Conservation (phyloP, 2,329 filamentous ascomycete genomes). For the Cladorrhinum sp. region DNA sequence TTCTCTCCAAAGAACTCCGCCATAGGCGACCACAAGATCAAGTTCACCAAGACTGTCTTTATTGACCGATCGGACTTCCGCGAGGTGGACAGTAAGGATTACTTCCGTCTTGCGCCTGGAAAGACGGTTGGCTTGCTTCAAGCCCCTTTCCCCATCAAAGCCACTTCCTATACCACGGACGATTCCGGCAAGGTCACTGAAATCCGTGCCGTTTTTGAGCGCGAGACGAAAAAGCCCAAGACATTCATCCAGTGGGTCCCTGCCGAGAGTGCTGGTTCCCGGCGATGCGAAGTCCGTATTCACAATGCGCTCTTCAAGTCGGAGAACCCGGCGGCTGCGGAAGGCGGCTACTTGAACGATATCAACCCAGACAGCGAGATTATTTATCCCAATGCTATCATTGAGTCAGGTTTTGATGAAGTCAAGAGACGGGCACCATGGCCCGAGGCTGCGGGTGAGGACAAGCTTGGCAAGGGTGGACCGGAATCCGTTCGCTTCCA, state of each 20-base stretch:
- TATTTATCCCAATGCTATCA: slow-evolving; percentile 71
- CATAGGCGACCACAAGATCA: slow-evolving; percentile 36
- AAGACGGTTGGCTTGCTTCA: slow-evolving; percentile 67
- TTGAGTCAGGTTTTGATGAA: slow-evolving; percentile 81
- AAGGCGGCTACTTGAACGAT: slow-evolving; percentile 78
- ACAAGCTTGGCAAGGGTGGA: slow-evolving; percentile 54
- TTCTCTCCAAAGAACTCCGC: slow-evolving; percentile 48
- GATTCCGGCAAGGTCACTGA: slow-evolving; percentile 41
- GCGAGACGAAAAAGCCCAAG: slow-evolving; percentile 70
- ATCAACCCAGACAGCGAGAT: slow-evolving; percentile 82
- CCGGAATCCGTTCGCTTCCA: slow-evolving; percentile 84
- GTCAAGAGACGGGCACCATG: slow-evolving; percentile 71
- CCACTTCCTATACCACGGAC: slow-evolving; percentile 62
- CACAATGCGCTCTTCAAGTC: slow-evolving; percentile 85
- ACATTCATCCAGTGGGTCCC: slow-evolving; percentile 88
- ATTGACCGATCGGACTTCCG: slow-evolving; percentile 70
- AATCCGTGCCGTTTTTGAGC: slow-evolving; percentile 60
- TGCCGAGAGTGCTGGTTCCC: slow-evolving; percentile 63
- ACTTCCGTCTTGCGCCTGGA: slow-evolving; percentile 68
- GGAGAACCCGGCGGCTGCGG: slow-evolving; percentile 72
- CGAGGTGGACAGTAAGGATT: slow-evolving; percentile 62
- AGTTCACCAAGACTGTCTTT: slow-evolving; percentile 63
- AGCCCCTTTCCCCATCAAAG: slow-evolving; percentile 61
- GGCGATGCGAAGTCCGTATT: slow-evolving; percentile 70
- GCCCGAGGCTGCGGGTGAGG: slow-evolving; percentile 75